Percentiles rank a stretch among this genome's conserved stretches.
These are phyloP conservation scores for Pisolithus sp. DNA, from an alignment of 768 basidiomycete species.

Conservation along the genomic window DNA sequence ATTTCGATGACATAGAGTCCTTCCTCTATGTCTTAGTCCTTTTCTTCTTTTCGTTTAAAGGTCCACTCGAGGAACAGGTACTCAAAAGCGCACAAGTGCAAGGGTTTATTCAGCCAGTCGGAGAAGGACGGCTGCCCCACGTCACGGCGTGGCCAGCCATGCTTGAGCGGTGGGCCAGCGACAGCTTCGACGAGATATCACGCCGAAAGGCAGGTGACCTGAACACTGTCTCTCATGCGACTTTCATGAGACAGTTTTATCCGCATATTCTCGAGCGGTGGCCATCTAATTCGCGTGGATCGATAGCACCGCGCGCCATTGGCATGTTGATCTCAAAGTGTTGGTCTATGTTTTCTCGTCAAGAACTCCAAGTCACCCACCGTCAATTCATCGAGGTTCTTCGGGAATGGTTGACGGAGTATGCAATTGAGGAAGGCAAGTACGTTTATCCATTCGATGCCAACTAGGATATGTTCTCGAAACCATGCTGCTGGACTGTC, in stretches of 20 bases:
- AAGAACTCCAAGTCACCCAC: not conserved
- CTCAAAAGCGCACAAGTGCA: not conserved
- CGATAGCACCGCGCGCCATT: too few relatives aligned
- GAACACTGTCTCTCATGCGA: too few relatives aligned
- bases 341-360: too few relatives aligned
- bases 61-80: not conserved
- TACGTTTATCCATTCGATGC: too few relatives aligned
- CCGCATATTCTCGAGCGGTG: too few relatives aligned
- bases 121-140: not conserved
- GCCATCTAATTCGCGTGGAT: too few relatives aligned
- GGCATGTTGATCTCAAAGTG: too few relatives aligned
- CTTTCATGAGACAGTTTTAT: too few relatives aligned
- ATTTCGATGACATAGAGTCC: slow-evolving; percentile 11
- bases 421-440: not conserved
- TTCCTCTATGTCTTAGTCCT: slow-evolving; percentile 11
- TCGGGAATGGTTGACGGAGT: not conserved
- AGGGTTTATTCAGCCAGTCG: slow-evolving; percentile 1
- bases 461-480: too few relatives aligned
- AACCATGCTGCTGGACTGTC: too few relatives aligned
- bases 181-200: too few relatives aligned
- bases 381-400: not conserved
- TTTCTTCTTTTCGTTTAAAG: slow-evolving; percentile 9
- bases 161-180: not conserved
- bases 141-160: slow-evolving; percentile 2
- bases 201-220: too few relatives aligned